Conservation (phyloP, 148 eudicot species). For the Heliamphora exappendiculata region DNA sequence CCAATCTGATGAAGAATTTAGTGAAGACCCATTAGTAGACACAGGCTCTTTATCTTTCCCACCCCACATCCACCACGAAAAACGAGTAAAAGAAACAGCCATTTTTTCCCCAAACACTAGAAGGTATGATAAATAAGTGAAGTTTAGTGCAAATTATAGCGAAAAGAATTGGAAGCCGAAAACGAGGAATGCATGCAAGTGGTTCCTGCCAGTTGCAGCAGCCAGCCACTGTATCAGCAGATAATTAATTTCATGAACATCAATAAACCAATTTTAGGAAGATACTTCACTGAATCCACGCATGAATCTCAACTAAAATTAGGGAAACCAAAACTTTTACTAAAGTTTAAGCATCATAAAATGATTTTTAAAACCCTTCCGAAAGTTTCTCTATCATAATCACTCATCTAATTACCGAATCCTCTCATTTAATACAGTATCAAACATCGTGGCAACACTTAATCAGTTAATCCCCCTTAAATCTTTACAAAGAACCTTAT, state of each 20-base stretch:
- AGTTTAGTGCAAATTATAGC: too few relatives aligned
- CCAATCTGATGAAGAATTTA: slow-evolving; percentile 42
- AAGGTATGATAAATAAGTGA: not conserved
- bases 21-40: slow-evolving; percentile 33
- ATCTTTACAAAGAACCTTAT: not conserved
- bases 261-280: not conserved
- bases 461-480: not conserved
- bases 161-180: not conserved
- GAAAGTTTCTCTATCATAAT: too few relatives aligned
- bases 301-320: too few relatives aligned
- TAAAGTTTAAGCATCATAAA: too few relatives aligned
- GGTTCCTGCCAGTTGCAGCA: slow-evolving; percentile 16
- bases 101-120: too few relatives aligned
- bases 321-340: too few relatives aligned
- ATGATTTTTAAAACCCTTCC: too few relatives aligned
- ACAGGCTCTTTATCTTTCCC: slow-evolving; percentile 39
- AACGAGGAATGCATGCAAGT: not conserved
- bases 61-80: slow-evolving; percentile 52
- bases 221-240: slow-evolving; percentile 8
- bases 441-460: not conserved
- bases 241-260: not conserved
- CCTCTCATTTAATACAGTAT: too few relatives aligned
- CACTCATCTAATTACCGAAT: too few relatives aligned
- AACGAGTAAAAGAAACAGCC: slow-evolving; percentile 46
- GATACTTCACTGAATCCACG: not conserved